Conservation (phyloP, 2,329 filamentous ascomycete genomes). For the Metarhizium brunneum region DNA sequence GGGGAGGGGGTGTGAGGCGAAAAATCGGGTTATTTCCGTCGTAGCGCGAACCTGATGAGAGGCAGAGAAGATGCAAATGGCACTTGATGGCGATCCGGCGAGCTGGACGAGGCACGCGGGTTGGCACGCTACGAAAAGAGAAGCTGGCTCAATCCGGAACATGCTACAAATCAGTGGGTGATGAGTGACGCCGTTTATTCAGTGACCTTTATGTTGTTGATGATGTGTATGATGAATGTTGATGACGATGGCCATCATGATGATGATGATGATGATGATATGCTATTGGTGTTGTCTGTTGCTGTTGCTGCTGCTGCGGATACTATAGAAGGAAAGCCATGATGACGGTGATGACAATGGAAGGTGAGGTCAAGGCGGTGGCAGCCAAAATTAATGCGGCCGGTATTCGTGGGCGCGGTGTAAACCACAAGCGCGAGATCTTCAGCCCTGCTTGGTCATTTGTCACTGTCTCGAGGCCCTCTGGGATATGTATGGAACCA, state of each 20-base stretch:
- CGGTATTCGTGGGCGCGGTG: not conserved
- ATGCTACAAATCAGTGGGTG: no score
- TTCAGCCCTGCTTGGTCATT: not conserved
- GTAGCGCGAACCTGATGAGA: conserved; percentile 13
- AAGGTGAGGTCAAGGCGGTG: not conserved
- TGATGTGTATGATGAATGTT: no score
- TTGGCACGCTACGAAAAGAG: not conserved
- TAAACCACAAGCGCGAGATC: not conserved
- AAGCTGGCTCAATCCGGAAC: no score
- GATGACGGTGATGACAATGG: not conserved
- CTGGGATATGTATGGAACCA: not conserved
- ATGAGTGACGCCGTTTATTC: no score
- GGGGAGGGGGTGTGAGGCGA: conserved; percentile 15
- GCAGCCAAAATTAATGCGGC: no score
- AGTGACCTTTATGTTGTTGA: not conserved
- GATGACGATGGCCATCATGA: no score
- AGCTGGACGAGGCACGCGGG: conserved; percentile 1
- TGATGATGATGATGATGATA: no score
- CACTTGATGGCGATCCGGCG: conserved; percentile 5
- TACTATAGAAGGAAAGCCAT: no score
- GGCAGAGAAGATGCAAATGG: conserved; percentile 1
- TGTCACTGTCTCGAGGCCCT: not conserved
- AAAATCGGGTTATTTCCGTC: conserved; percentile 25
- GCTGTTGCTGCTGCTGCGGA: no score
- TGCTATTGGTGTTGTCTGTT: no score